Evolutionary conservation across 2,329 filamentous ascomycete genomes (phyloP), one percentile per base, ranked within the genome.

Genomic region (Exophiala lecanii-corni): DNA sequence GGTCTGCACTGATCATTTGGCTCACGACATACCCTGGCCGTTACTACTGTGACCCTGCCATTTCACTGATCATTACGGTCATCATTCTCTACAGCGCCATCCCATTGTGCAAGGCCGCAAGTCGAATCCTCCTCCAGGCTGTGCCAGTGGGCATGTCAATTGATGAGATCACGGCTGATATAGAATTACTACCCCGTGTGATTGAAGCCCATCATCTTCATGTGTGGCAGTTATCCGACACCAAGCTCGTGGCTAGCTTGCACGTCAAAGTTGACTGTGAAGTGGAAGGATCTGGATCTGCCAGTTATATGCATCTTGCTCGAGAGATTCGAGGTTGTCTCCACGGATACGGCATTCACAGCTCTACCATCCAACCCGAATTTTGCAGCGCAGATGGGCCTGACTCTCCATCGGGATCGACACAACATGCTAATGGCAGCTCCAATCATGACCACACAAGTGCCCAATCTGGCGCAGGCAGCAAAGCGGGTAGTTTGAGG

Each of bases 221-320:
- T 62, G 89, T 98, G 50, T 98, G 92, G 92, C 91, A 97, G 65
- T 77, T 98, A 23, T 94, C 86, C 12, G 91, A 97, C 61, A 92
- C 89, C 39, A 95, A 96, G 70, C 74, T 95, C 23, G 84, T 98
- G 26, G 91, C 92, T 9, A 92, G 86, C 9, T 79, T 98, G 66
- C 92, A 98, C 61, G 83, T 98, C 33, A 88, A 95, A 63, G 84
- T 98, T 16, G 81, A 82, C 35, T 95, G 94, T 62, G 86, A 89
- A 55, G 89, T 94, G 63, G 83, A 89, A 60, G 86, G 85, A 36
- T 80, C 89, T 55, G 84, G 84, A 31, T 79, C 76, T 0, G 75
- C 76, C 41, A 81, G 83, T 58, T 98, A 97, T 68, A 98, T 98
- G 91, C 77, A 82, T 51, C 76, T 98, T 28, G 88, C 91, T 15